These are phyloP conservation scores for Suillus cothurnatus DNA, from an alignment of 768 basidiomycete genomes.

Conservation along the genomic window DNA sequence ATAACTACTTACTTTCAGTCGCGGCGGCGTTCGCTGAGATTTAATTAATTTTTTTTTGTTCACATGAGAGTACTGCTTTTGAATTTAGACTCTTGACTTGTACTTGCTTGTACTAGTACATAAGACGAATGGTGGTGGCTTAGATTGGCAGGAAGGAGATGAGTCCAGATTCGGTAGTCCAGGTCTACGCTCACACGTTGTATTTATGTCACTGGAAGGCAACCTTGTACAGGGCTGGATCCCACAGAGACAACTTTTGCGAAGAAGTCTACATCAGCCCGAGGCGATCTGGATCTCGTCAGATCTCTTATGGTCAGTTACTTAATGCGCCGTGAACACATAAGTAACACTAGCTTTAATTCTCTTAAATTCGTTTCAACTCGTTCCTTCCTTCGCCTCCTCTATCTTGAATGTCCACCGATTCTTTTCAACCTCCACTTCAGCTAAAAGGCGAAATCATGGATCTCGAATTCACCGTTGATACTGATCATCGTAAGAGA, in stretches of 20 bases:
- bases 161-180: constrained; percentile 15
- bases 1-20: too few species aligned
- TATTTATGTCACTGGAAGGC: constrained; percentile 39
- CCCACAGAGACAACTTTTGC: constrained; percentile 35
- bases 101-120: neutral
- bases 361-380: constrained; percentile 50
- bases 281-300: constrained; percentile 51
- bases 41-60: neutral
- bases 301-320: constrained; percentile 42
- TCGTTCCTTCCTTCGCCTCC: constrained; percentile 38
- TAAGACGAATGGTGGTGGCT: neutral
- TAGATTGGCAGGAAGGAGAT: constrained; percentile 27
- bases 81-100: constrained; percentile 38
- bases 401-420: constrained; percentile 48
- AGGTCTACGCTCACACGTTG: constrained; percentile 35
- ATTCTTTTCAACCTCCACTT: constrained; percentile 51
- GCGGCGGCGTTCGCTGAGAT: constrained; percentile 6
- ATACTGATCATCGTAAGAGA: constrained; percentile 78
- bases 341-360: constrained; percentile 51
- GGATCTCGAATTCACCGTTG: constrained; percentile 74
- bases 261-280: constrained; percentile 33
- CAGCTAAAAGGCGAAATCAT: constrained; percentile 78
- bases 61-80: constrained; percentile 28
- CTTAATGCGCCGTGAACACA: constrained; percentile 65
- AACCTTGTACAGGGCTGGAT: constrained; percentile 33